Evolutionary conservation across 768 basidiomycete genomes (phyloP), one percentile per base, ranked within the genome.

Genomic region (Tephrocybe rancida): DNA sequence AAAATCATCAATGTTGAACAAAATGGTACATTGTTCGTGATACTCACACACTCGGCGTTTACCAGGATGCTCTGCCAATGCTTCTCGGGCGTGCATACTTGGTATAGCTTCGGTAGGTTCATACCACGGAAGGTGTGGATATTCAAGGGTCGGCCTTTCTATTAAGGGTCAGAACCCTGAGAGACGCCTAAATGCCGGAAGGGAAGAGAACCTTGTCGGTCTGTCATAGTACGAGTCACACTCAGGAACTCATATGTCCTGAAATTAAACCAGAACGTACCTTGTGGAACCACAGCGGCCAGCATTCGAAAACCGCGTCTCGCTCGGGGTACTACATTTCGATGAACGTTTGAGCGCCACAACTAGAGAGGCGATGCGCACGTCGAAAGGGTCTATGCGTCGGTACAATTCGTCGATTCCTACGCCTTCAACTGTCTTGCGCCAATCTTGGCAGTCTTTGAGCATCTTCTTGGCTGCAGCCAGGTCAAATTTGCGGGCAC

Each of bases 271-370:
- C 27, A 25, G 32, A 19, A 57, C 78, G 26, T 46, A 82, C 87
- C 73, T 89, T 90, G 67, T 91, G 88, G 60, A 87, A 90, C 73
- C 81, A 89, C 74, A 90, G 80, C 3, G 87, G 87, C 88, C 88
- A 91, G 56, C 80, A 84, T 48, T 87, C 81, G 58, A 89, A 88
- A 6, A 90, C 82, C 1, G 79, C 77, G 47, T 82, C 77, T 39
- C 88, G 82, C 57, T 83, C 86, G 1, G 86, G 86, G 61, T 84
- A 91, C 88, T 91, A 38, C 19, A n/a, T n/a, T 11, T 5, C 6
- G 19, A 44, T 22, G 26, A 39, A 37, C 26, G 34, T 19, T 35
- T 6, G 34, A 22, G 26, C 29, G 18, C 7, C 5, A 9, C 11
- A 37, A 37, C 5, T 16, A 5, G 14, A 16, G n/a, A 37, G 35